These are phyloP conservation scores for Pilatotrama ljubarskyi DNA, from an alignment of 768 basidiomycete genomes.

Conservation along the genomic window DNA sequence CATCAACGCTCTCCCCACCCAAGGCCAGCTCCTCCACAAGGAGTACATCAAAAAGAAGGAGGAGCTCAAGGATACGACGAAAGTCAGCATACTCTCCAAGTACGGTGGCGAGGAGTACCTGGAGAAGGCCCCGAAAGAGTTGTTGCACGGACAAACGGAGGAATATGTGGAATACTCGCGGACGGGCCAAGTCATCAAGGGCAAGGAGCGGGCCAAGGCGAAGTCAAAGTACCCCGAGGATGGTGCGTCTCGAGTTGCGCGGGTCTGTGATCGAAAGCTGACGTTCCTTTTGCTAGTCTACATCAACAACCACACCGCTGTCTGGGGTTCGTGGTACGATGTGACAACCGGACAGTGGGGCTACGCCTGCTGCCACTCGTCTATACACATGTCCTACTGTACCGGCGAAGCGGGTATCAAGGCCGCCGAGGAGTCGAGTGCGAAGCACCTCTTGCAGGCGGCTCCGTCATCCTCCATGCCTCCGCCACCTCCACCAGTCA, in stretches of 20 bases:
- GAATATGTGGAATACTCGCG: conserved; percentile 97
- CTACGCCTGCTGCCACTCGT: conserved; percentile 92
- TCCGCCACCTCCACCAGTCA: conserved; percentile 21
- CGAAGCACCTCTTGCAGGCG: conserved; percentile 61
- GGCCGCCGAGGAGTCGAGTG: conserved; percentile 74
- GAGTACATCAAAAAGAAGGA: conserved; percentile 95
- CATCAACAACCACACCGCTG: conserved; percentile 88
- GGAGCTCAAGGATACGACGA: conserved; percentile 81
- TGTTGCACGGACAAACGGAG: conserved; percentile 94
- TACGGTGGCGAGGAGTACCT: conserved; percentile 96
- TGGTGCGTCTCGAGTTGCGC: conserved; percentile 51
- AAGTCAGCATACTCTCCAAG: conserved; percentile 85
- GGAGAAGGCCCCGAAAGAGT: conserved; percentile 84
- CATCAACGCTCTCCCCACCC: conserved; percentile 93
- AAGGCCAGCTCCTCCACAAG: conserved; percentile 87
- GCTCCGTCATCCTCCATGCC: conserved; percentile 32
- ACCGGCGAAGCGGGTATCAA: conserved; percentile 83
- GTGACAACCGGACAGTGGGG: conserved; percentile 76
- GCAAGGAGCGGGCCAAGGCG: conserved; percentile 83
- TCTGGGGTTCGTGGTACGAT: conserved; percentile 99
- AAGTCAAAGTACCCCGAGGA: conserved; percentile 96
- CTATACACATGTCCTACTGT: conserved; percentile 85
- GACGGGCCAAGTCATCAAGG: conserved; percentile 88
- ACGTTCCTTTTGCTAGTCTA: conserved; percentile 55
- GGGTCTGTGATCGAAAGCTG: not conserved